Conservation (phyloP, 2,329 filamentous ascomycete species). For the Hypomyces rosellus region DNA sequence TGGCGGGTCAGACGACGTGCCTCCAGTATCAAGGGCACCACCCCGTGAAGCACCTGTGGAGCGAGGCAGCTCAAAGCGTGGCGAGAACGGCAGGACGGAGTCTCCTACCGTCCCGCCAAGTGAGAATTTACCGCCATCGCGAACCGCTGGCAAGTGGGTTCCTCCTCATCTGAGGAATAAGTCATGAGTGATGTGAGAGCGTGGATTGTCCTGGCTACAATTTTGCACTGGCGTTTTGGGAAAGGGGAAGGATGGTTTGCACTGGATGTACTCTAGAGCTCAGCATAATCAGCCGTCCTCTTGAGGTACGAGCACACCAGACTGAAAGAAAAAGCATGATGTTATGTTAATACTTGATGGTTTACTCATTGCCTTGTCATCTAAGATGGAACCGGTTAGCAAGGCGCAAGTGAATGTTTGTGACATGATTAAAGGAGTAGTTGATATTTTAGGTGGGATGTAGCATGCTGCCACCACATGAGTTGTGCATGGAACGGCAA, state of each 20-base stretch:
- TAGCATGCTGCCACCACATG: too few relatives aligned
- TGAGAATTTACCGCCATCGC: conserved; percentile 47
- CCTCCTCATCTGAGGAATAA: conserved; percentile 40
- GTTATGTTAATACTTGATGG: not conserved
- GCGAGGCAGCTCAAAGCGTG: conserved; percentile 37
- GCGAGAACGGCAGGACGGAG: conserved; percentile 33
- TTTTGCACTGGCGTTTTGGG: conserved; percentile 32
- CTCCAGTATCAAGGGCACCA: conserved; percentile 4
- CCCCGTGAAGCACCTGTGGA: conserved; percentile 36
- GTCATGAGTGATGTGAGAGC: conserved; percentile 14
- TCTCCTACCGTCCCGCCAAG: conserved; percentile 36
- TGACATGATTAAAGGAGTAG: too few relatives aligned
- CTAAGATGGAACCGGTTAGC: too few relatives aligned
- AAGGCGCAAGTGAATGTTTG: too few relatives aligned
- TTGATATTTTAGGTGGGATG: too few relatives aligned
- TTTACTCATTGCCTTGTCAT: too few relatives aligned
- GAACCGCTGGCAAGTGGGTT: conserved; percentile 54
- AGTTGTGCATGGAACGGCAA: too few relatives aligned
- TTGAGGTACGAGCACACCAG: conserved; percentile 25
- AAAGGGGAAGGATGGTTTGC: conserved; percentile 25
- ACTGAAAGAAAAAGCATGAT: conserved; percentile 19
- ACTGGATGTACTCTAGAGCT: conserved; percentile 33
- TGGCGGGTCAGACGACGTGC: conserved; percentile 21
- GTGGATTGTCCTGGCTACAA: conserved; percentile 11
- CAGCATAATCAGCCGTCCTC: conserved; percentile 27